phyloP scores from a whole-genome alignment of 768 basidiomycete species.

The Sporobolomyces roseus region DNA sequence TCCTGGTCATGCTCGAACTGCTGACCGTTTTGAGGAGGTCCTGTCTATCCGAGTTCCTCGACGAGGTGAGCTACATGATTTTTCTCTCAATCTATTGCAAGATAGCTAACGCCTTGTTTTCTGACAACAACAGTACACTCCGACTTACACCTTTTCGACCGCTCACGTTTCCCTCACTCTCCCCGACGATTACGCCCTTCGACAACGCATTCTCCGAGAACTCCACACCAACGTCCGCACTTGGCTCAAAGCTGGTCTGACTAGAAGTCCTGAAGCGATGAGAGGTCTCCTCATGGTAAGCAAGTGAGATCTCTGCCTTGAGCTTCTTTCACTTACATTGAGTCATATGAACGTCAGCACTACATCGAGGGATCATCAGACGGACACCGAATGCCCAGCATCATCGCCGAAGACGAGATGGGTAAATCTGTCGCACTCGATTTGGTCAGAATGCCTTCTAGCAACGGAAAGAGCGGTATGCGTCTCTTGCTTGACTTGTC shows the following conservation, averaged over 20 bases:
- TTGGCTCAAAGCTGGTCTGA: constrained; percentile 84
- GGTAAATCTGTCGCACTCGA: constrained; percentile 85
- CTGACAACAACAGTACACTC: constrained; percentile 65
- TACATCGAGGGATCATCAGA: constrained; percentile 62
- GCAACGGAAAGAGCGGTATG: constrained; percentile 70
- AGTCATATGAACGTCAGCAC: constrained; percentile 58
- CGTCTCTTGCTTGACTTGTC: constrained; percentile 4
- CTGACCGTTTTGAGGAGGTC: constrained; percentile 80
- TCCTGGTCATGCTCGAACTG: constrained; percentile 84
- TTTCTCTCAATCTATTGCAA: neutral
- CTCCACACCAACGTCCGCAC: constrained; percentile 67
- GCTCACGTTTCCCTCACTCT: constrained; percentile 70
- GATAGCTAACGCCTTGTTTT: neutral
- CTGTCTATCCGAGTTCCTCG: constrained; percentile 82
- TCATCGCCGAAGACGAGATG: constrained; percentile 75
- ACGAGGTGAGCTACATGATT: constrained; percentile 63
- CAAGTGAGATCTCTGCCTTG: too few relatives aligned
- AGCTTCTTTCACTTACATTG: too few relatives aligned
- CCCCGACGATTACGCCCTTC: constrained; percentile 76
- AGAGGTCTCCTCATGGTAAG: constrained; percentile 84
- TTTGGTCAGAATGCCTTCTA: constrained; percentile 75
- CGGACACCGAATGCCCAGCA: constrained; percentile 47
- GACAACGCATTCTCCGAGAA: constrained; percentile 76
- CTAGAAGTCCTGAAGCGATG: constrained; percentile 83
- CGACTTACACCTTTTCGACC: constrained; percentile 78